Evolutionary conservation across 257 asterid genomes (phyloP), one percentile per base, ranked within the genome.

Genomic region (Orobanche coerulescens): DNA sequence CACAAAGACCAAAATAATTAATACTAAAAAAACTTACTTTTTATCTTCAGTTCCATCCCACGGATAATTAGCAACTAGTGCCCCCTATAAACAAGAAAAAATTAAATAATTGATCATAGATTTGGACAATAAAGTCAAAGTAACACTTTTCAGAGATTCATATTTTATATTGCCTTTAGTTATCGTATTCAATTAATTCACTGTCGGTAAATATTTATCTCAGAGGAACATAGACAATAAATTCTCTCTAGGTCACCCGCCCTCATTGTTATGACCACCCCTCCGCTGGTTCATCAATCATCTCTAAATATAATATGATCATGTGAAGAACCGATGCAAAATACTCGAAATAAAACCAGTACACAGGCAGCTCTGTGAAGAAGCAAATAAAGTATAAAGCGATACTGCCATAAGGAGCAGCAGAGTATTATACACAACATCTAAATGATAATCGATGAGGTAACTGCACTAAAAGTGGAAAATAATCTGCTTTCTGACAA

Each of bases 61-160:
- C 66, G 98, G 98, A 73, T 84, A 92, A 65, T 92, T 88, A 70
- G 98, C 98, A 65, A 92, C 96, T 67, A 92, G 86, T 36, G 96
- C 98, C 71, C 98, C 96, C 96, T 92, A 65, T 53, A 26, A 54
- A 28, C 54, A 42, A 64, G 18, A 31, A 61, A 57, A 62, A 56
- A 37, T 24, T 9, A 64, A 50, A 13, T 1, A 58, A 56, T 54
- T 48, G 40, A 75, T 40, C 62, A 58, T 9, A 18, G 26, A 26
- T 53, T 47, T 53, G 22, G 46, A 62, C 39, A 64, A 12, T 50
- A 54, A 64, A 31, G 15, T 22, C 37, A 14, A 15, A 50, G 51
- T 34, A 34, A 64, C 14, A 22, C 6, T 37, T 34, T 56, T 18
- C 8, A 65, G 2, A 25, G 13, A 4, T 19, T 65, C 12, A 37